Conservation (phyloP, 1,284 basidiomycete genomes). For the Cryptococcus sp. region DNA sequence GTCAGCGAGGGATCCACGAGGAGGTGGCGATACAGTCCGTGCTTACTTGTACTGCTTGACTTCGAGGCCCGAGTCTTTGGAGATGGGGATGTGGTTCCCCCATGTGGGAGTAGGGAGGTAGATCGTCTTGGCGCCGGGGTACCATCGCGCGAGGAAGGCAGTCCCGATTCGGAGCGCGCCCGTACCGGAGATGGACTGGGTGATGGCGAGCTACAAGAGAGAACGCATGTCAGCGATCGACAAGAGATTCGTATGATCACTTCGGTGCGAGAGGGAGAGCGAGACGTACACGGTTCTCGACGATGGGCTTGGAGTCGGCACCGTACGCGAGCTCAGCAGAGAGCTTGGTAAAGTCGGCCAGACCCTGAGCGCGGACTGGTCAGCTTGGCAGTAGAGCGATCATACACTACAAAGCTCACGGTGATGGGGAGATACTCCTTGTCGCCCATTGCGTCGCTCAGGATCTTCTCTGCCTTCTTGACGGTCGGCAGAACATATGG, state of each 20-base stretch:
- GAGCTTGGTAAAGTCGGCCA: constrained; percentile 81
- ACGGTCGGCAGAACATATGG: constrained; percentile 92
- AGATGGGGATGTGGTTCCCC: constrained; percentile 93
- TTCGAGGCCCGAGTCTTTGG: constrained; percentile 86
- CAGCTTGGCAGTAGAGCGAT: neutral
- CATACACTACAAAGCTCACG: constrained; percentile 24
- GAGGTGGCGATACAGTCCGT: neutral
- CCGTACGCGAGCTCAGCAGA: constrained; percentile 94
- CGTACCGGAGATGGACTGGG: constrained; percentile 97
- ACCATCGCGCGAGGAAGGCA: constrained; percentile 84
- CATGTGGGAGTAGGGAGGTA: constrained; percentile 94
- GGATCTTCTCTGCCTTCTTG: constrained; percentile 67
- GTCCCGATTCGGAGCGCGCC: constrained; percentile 96
- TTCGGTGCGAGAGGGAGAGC: neutral
- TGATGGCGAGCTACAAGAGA: constrained; percentile 72
- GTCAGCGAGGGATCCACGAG: neutral
- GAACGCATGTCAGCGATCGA: neutral
- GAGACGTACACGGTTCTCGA: constrained; percentile 69
- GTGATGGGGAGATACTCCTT: constrained; percentile 99
- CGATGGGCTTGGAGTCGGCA: constrained; percentile 71
- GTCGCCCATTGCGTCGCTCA: constrained; percentile 73
- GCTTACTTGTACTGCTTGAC: constrained; percentile 76
- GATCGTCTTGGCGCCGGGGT: constrained; percentile 83
- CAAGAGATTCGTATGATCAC: neutral
- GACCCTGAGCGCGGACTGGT: constrained; percentile 54